Conservation (phyloP, 768 basidiomycete species). For the Phlebiopsis gigantea region DNA sequence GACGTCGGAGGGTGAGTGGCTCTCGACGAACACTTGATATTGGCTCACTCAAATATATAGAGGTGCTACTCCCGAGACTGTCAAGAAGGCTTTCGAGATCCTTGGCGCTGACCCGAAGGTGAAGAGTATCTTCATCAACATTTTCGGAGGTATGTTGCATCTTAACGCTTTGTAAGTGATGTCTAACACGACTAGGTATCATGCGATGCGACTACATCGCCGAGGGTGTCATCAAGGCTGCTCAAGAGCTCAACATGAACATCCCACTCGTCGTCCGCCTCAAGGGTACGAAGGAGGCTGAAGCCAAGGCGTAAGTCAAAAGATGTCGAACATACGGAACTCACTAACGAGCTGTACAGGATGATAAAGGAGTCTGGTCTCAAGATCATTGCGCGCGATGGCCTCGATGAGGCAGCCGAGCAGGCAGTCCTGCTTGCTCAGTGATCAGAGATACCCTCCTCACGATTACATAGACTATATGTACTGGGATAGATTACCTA, state of each 20-base stretch:
- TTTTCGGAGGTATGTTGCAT: constrained; percentile 57
- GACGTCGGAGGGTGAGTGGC: constrained; percentile 86
- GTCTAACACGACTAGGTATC: constrained; percentile 41
- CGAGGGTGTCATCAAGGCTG: constrained; percentile 97
- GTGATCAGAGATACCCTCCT: constrained; percentile 19
- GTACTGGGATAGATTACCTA: background rate
- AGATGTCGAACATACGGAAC: background rate
- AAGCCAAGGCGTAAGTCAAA: constrained; percentile 85
- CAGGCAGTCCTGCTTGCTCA: constrained; percentile 68
- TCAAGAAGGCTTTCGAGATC: constrained; percentile 99
- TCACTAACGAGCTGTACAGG: constrained; percentile 35
- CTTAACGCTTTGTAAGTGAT: constrained; percentile 21
- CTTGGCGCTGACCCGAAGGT: constrained; percentile 86
- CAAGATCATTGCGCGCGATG: constrained; percentile 90
- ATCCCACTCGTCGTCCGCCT: constrained; percentile 92
- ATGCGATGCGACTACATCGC: constrained; percentile 99
- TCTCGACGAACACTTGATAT: constrained; percentile 2
- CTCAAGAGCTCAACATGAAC: constrained; percentile 78
- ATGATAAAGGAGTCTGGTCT: constrained; percentile 92
- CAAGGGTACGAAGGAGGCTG: constrained; percentile 94
- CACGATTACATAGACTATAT: background rate
- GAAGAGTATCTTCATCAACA: constrained; percentile 98
- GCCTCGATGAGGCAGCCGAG: constrained; percentile 87
- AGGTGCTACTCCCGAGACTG: constrained; percentile 98
- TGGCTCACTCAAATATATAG: constrained; percentile 30